Conservation (phyloP, 2,329 filamentous ascomycete genomes). For the Tolypocladium endophyticum region DNA sequence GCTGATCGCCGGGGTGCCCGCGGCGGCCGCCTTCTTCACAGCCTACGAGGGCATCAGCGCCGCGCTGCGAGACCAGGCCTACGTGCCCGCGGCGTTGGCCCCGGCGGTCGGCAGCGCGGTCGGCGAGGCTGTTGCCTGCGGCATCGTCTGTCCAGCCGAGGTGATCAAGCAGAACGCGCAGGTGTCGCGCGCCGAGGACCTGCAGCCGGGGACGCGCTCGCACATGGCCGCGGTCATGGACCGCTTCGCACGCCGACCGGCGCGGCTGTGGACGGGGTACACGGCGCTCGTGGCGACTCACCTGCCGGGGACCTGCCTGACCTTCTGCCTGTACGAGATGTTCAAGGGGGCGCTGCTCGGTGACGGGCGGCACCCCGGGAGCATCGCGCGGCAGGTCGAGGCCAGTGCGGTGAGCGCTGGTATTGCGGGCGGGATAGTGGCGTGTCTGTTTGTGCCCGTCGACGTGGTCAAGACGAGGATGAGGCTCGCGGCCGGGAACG, state of each 20-base stretch:
- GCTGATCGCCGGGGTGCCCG: slow-evolving; percentile 6
- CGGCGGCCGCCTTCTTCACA: slow-evolving; percentile 9
- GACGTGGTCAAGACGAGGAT: slow-evolving; percentile 11
- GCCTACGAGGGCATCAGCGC: slow-evolving; percentile 8
- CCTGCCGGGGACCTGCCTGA: slow-evolving; percentile 4
- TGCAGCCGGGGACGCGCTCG: not conserved
- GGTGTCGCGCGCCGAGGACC: slow-evolving; percentile 1
- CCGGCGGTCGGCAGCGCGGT: slow-evolving; percentile 7
- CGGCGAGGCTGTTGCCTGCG: slow-evolving; percentile 7
- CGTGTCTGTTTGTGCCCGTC: slow-evolving; percentile 7
- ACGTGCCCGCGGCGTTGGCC: slow-evolving; percentile 4
- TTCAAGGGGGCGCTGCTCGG: slow-evolving; percentile 1
- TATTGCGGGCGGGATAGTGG: slow-evolving; percentile 3
- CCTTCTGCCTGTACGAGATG: slow-evolving; percentile 5
- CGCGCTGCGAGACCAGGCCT: not conserved
- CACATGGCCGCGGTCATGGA: not conserved
- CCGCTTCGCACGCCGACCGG: slow-evolving; percentile 1
- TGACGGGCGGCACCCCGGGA: not conserved
- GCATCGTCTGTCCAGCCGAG: slow-evolving; percentile 9
- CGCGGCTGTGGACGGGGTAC: slow-evolving; percentile 5
- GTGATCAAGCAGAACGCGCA: slow-evolving; percentile 12
- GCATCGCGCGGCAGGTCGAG: not conserved
- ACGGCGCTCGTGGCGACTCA: slow-evolving; percentile 4
- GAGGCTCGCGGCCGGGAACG: slow-evolving; percentile 6
- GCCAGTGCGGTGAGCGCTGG: slow-evolving; percentile 5